Base-by-base conservation (phyloP, 805 yeast species). In the Dipodascus geniculatus region DNA sequence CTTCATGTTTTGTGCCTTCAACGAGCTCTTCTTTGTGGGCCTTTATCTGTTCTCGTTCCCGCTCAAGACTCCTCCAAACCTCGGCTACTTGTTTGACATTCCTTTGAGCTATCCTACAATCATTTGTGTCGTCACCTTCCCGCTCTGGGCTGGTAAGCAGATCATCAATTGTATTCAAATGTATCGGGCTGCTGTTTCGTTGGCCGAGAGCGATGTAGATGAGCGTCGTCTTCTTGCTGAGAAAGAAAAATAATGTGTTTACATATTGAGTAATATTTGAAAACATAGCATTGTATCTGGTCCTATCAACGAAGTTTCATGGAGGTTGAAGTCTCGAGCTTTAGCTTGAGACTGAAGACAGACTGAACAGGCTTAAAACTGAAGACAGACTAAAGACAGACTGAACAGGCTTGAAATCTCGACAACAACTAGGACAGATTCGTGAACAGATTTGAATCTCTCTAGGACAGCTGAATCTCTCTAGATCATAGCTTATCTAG, bases 21-120 rank as follows among this genome's bases (percentile, higher is more conserved):
- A 93, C 70, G 99, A 93, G 72, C 69, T 88, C 52, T 95, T 93
- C 68, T 95, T 87, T 66, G 85, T 90, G 65, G 96, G 96, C 1
- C 67, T 90, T 50, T 93, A 93, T 68, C 74, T 91, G 66, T 80
- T 78, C 65, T 78, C 83, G 58, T 89, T 87, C 68, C 72, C 79
- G 42, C 70, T 70, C 51, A 59, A 64, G 48, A 57, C 71, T 17
- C 68, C 78, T 8, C 79, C 80, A 35, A 54, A 70, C 38, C 66
- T 70, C 53, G 66, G 70, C 58, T 61, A 63, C 63, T 2, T 50
- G 61, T 54, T 62, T 53, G 60, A 70, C 59, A 49, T 64, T 4
- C 71, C 71, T 1, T 73, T 77, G 60, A 80, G 84, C 69, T 68
- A 80, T 61, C 88, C 87, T 19, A 79, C 85, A 19, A 63, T 77